Base-by-base conservation (phyloP, 129 eudicot genomes). In the Ambrosia trifida region DNA sequence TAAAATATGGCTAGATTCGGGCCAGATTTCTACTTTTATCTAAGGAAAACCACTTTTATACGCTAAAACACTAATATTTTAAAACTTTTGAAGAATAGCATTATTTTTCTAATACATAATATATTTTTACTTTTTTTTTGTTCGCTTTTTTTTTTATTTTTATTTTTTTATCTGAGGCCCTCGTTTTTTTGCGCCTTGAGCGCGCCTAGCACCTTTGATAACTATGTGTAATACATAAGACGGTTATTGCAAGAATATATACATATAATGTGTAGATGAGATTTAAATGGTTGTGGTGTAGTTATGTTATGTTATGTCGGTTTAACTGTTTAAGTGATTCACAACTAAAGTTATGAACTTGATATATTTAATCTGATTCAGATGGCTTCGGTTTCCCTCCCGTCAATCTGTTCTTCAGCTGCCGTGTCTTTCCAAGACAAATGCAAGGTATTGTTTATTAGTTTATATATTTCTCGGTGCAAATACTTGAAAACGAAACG, bases 321-420 rank as follows among this genome's bases (percentile, higher is more conserved):
- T n/a, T n/a, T n/a, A n/a, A n/a, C n/a, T n/a, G 44, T 31, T 38
- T 38, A 2, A 20, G 53, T 52, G 45, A 30, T 28, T 66, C 28
- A 24, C 28, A 24, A 24, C 12, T 62, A 20, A 38, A 20, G 52
- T 28, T 56, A 24, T 24, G 28, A 24, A 66, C 36, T 54, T 13
- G 17, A 41, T 51, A 47, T 30, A 64, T n/a, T 53, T 31, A 69
- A 24, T 12, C 30, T 64, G 56, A 24, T 76, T 40, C 84, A 86
- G 87, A 84, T 84, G 93, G 85, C 89, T 74, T 87, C 87, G 70
- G 76, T 82, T 52, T 72, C 87, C 7, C 66, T 84, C 24, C 64
- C 74, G 2, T 82, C 85, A 18, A 72, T 67, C 71, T 76, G 77
- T 65, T 79, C 87, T 11, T 69, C 78, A 0, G 82, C 81, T 77